Percentiles rank a stretch among this genome's conserved stretches.
Conservation (phyloP, 2,329 filamentous ascomycete species). For the Phaeosphaeriaceae sp. region DNA sequence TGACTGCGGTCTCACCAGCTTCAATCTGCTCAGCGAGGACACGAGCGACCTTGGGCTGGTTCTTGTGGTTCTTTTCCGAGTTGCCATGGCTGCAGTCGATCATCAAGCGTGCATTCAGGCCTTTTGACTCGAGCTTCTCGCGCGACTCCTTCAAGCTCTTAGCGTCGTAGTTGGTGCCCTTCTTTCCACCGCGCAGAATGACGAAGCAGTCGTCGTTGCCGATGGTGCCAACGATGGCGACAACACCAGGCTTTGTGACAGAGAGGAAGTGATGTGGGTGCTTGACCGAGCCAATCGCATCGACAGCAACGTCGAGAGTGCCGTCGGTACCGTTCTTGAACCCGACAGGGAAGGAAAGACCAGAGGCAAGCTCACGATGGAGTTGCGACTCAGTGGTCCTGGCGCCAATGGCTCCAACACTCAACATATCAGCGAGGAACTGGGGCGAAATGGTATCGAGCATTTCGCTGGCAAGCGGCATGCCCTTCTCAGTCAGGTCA, state of each 20-base stretch:
- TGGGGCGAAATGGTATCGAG: constrained; percentile 97
- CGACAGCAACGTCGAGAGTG: constrained; percentile 84
- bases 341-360: constrained; percentile 94
- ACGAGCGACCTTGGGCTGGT: constrained; percentile 92
- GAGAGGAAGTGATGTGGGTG: constrained; percentile 97
- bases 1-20: constrained; percentile 82
- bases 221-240: constrained; percentile 90
- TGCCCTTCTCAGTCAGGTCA: constrained; percentile 87
- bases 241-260: constrained; percentile 94
- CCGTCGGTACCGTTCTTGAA: constrained; percentile 99
- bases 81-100: constrained; percentile 98
- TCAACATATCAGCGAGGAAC: constrained; percentile 91
- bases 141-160: constrained; percentile 85
- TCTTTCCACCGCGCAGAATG: constrained; percentile 89
- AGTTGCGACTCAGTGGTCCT: constrained; percentile 95
- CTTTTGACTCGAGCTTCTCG: constrained; percentile 75
- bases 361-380: constrained; percentile 91
- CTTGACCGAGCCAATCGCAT: constrained; percentile 90
- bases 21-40: constrained; percentile 83
- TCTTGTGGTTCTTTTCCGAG: constrained; percentile 94
- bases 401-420: constrained; percentile 92
- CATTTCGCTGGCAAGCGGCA: constrained; percentile 98
- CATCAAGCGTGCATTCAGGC: constrained; percentile 82
- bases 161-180: constrained; percentile 92
- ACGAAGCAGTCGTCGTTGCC: constrained; percentile 98